Base-by-base conservation (phyloP, 257 asterid genomes). In the Sherardia arvensis region DNA sequence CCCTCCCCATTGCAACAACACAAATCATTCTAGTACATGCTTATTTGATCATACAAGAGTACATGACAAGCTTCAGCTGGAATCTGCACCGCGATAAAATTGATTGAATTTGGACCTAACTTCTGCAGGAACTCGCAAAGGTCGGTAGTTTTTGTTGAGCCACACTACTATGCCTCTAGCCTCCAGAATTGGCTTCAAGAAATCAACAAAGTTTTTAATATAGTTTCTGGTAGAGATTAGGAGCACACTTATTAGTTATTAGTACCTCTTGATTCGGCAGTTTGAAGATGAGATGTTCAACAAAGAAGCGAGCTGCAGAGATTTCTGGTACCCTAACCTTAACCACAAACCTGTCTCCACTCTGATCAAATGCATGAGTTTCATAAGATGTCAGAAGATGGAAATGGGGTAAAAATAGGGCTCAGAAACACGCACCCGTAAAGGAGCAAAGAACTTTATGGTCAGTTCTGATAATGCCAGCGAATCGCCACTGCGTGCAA, bases 91-190 rank as follows among this genome's bases (percentile, higher is more conserved):
- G 29, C 82, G 78, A 62, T 83, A 73, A 74, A 85, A 89, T 66
- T 77, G 84, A 69, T 78, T 78, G 26, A 87, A 28, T 75, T 85
- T 93, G 23, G 95, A 80, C 72, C 77, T 81, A 64, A 84, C 64
- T 5, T 83, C 88, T 11, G 87, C 21, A 32, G 97, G 99, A 36
- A 93, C 80, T 7, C 96, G 94, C 28, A 85, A 73, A 14, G 99
- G 96, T 18, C 90, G 88, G 53, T 85, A 93, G 78, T 77, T 87
- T 77, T 84, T 90, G 73, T 87, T 87, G 59, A 90, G 96, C 90
- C 94, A 93, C 61, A 78, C 96, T 60, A 87, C 94, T n/a, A 85
- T 87, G 26, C 82, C 94, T 66, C 54, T 85, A 29, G 99, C 99
- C 85, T 90, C 97, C 69, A 87, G 45, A 26, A 93, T 66, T 2